These are phyloP conservation scores for Mitragyna speciosa DNA, from an alignment of 257 asterid genomes.

Conservation along the genomic window DNA sequence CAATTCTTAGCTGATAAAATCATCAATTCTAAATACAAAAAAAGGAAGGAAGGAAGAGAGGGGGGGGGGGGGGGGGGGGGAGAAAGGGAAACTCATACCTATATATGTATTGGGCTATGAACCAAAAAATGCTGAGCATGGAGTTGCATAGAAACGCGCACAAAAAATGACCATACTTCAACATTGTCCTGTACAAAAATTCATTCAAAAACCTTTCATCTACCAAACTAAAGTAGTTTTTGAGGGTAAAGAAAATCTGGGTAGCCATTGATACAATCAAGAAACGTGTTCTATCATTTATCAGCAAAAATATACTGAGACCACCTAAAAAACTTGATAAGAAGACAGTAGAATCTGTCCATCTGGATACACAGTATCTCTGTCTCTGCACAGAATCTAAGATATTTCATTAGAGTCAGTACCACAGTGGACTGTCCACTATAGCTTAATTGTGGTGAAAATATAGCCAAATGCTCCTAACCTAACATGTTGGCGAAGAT, in stretches of 20 bases:
- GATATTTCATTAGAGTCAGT: slow-evolving; percentile 34
- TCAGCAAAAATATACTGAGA: slow-evolving; percentile 6
- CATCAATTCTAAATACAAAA: not conserved
- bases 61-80: too few species aligned
- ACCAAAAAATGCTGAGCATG: slow-evolving; percentile 37
- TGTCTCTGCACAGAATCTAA: slow-evolving; percentile 9
- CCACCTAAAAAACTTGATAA: slow-evolving; percentile 4
- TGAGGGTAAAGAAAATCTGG: slow-evolving; percentile 22
- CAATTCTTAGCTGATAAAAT: not conserved
- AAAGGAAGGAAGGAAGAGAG: not conserved
- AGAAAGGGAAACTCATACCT: slow-evolving; percentile 42
- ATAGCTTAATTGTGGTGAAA: slow-evolving; percentile 33
- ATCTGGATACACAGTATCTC: slow-evolving; percentile 2
- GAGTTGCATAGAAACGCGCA: slow-evolving; percentile 36
- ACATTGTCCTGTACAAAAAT: slow-evolving; percentile 30
- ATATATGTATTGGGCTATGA: slow-evolving; percentile 27
- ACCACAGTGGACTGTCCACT: slow-evolving; percentile 42
- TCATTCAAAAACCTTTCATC: slow-evolving; percentile 28
- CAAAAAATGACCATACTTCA: slow-evolving; percentile 27
- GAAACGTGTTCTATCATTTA: slow-evolving; percentile 27
- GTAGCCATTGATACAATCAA: slow-evolving; percentile 40
- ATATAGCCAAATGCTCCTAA: slow-evolving; percentile 10
- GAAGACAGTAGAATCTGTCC: not conserved
- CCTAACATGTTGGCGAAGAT: slow-evolving; percentile 32
- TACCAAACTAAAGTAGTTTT: slow-evolving; percentile 31